Conservation (phyloP, 2,329 filamentous ascomycete genomes). For the Eurotiales sp. region DNA sequence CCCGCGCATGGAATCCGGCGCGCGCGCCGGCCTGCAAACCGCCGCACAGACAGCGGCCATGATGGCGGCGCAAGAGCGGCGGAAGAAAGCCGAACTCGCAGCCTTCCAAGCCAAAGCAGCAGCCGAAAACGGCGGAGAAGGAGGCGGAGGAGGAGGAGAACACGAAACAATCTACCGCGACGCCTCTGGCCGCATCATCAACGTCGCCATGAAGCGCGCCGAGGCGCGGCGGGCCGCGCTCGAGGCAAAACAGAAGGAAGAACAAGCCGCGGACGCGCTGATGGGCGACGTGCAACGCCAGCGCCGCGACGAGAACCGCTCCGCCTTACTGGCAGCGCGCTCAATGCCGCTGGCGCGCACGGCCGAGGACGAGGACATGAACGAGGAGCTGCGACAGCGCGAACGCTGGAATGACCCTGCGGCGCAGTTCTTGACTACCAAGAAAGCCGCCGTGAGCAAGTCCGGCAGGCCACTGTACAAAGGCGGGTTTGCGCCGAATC, state of each 20-base stretch:
- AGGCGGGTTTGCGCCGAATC: conserved; percentile 79
- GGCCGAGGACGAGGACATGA: conserved; percentile 83
- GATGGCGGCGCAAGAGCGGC: conserved; percentile 62
- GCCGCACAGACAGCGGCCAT: conserved; percentile 71
- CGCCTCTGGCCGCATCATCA: conserved; percentile 89
- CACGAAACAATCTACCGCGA: conserved; percentile 93
- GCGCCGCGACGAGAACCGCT: conserved; percentile 61
- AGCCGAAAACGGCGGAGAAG: conserved; percentile 36
- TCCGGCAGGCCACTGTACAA: conserved; percentile 67
- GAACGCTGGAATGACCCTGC: conserved; percentile 94
- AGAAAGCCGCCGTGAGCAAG: conserved; percentile 39
- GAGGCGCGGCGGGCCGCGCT: conserved; percentile 78
- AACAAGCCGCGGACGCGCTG: conserved; percentile 64
- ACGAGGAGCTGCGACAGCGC: conserved; percentile 71
- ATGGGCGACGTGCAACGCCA: conserved; percentile 81
- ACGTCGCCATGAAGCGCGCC: conserved; percentile 83
- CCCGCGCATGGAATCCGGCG: conserved; percentile 80
- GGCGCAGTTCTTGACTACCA: conserved; percentile 67
- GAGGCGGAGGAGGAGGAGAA: conserved; percentile 27
- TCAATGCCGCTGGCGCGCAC: conserved; percentile 74
- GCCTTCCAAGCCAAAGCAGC: conserved; percentile 16
- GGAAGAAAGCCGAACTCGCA: conserved; percentile 45
- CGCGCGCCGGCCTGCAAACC: conserved; percentile 80
- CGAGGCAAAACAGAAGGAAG: conserved; percentile 62
- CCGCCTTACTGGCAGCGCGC: conserved; percentile 73